Conservation (phyloP, 2,329 filamentous ascomycete species). For the Drechslerella stenobrocha region DNA sequence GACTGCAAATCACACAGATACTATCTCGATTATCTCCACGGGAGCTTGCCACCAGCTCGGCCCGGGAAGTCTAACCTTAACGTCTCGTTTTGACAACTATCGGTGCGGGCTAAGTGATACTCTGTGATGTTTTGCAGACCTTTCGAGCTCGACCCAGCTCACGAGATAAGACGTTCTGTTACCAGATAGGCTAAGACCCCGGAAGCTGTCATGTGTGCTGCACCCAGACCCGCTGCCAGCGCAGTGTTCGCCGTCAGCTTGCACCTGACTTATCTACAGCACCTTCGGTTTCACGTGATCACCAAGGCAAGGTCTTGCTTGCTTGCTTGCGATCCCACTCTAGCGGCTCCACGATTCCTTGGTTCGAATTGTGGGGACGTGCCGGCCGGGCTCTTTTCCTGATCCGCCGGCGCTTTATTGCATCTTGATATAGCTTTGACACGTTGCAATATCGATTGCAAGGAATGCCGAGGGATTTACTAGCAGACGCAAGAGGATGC, state of each 20-base stretch:
- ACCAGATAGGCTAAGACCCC: not conserved
- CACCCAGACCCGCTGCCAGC: not conserved
- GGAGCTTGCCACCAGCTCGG: conserved; percentile 14
- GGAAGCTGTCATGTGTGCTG: not conserved
- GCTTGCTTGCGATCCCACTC: not conserved
- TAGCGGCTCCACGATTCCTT: conserved; percentile 2
- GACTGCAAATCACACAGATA: conserved; percentile 37
- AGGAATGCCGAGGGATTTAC: not conserved
- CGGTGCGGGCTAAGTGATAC: too few species aligned
- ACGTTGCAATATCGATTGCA: conserved; percentile 5
- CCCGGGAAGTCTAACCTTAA: conserved; percentile 26
- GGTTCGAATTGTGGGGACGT: not conserved
- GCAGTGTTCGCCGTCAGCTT: not conserved
- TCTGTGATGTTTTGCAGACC: not conserved
- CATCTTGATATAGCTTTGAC: conserved; percentile 3
- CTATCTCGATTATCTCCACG: not conserved
- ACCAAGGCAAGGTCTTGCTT: not conserved
- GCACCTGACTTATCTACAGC: conserved; percentile 1
- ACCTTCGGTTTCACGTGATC: not conserved
- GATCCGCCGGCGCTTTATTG: not conserved
- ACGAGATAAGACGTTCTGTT: conserved; percentile 4
- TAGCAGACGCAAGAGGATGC: not conserved
- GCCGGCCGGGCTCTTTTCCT: not conserved
- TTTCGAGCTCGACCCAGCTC: not conserved
- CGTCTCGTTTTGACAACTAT: conserved; percentile 19